Base-by-base conservation (phyloP, 1,284 basidiomycete genomes). In the Leccinum holopus region DNA sequence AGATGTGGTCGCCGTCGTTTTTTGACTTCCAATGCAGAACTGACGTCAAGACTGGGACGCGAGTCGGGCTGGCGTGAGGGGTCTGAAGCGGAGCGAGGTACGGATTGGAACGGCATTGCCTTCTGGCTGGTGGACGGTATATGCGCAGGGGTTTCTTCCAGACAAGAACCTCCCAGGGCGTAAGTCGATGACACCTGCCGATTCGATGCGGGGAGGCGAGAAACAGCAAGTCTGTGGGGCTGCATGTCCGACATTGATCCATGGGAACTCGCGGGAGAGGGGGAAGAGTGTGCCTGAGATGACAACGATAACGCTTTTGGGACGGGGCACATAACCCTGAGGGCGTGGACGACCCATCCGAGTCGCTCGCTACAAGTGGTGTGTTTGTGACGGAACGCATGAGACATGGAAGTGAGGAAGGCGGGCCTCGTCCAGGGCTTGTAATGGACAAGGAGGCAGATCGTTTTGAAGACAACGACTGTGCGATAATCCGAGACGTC, bases 31-130 rank as follows among this genome's bases (percentile, higher is more conserved):
- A 74, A 68, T 47, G 49, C 65, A 69, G 57, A 71, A 66, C 58
- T 71, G 66, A 72, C 69, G 18, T 83, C 81, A 11, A 79, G 66
- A 33, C 77, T 81, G 4, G 78, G 79, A 2, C 76, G 76, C 3
- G 70, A 62, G 8, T 63, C 64, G 18, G 70, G 72, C 25, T 72
- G 63, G 30, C 76, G 78, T 25, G 73, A 64, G 14, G 64, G 61
- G 47, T 67, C 66, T 6, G 75, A 68, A 2, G 75, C 67, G 2
- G 75, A 76, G 35, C 75, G 63, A 1, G 76, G 71, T 0, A 77
- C 78, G 0, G 71, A 28, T 9, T 70, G 72, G 25, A 71, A 64
- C 18, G 69, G 35, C 7, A 66, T 28, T 70, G 66, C 68, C 1
- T 62, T 66, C 18, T 72, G 70, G 69, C 10, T 57, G 12, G 58